Percentiles rank a stretch among this genome's conserved stretches.
These are phyloP conservation scores for Annona squamosa DNA, from an alignment of 164 flowering plant genomes.

Conservation along the genomic window DNA sequence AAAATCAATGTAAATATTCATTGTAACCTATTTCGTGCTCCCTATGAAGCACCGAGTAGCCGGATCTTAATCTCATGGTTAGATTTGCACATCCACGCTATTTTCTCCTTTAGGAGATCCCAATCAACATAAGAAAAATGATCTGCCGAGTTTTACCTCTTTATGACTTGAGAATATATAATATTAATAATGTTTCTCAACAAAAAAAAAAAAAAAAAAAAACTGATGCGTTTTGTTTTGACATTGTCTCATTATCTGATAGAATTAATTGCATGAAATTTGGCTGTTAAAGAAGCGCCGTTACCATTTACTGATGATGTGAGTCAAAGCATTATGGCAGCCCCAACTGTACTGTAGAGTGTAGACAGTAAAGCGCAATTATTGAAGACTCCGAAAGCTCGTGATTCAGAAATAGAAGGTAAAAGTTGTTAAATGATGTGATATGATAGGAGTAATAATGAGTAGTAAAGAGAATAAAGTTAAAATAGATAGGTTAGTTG, in stretches of 20 bases:
- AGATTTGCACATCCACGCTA: too few species aligned
- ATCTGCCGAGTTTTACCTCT: background rate
- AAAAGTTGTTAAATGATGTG: too few species aligned
- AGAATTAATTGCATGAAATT: background rate
- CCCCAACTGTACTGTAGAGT: slow-evolving; percentile 44
- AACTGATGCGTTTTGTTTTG: background rate
- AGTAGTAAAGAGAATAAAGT: too few species aligned
- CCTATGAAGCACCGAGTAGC: background rate
- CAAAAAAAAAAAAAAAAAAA: background rate
- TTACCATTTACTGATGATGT: slow-evolving; percentile 4
- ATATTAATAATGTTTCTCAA: background rate
- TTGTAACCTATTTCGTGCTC: background rate
- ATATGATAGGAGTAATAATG: too few species aligned
- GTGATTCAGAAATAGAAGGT: background rate
- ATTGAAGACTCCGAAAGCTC: background rate
- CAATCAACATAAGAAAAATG: background rate
- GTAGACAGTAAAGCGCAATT: slow-evolving; percentile 11
- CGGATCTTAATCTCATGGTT: background rate
- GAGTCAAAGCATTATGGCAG: slow-evolving; percentile 61
- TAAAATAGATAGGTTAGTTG: too few species aligned
- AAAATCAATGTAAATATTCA: background rate
- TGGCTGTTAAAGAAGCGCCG: slow-evolving; percentile 9
- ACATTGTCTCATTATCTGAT: slow-evolving; percentile 10
- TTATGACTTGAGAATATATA: background rate
- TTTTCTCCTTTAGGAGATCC: background rate